phyloP scores from a whole-genome alignment of 176 grass and related monocot species.

The Rhynchospora breviuscula region DNA sequence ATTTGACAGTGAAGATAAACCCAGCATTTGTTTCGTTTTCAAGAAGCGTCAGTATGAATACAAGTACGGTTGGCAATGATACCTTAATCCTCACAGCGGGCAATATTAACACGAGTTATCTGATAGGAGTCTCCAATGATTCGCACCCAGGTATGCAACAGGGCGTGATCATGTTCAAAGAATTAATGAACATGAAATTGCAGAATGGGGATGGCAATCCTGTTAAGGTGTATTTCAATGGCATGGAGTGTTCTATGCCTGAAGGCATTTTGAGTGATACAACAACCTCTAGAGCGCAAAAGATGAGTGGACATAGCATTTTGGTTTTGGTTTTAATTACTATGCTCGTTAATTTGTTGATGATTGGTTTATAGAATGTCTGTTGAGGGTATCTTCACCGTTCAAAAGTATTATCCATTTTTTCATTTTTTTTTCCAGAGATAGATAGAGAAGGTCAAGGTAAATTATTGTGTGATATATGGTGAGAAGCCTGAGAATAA shows the following conservation, averaged over 20 bases:
- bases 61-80: conserved; percentile 30
- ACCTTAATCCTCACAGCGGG: conserved; percentile 53
- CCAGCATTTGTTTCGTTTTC: conserved; percentile 39
- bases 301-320: background rate
- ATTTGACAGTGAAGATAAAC: conserved; percentile 43
- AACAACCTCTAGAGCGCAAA: background rate
- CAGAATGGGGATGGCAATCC: conserved; percentile 55
- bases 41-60: conserved; percentile 50
- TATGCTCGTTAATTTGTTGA: background rate
- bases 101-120: conserved; percentile 26
- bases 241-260: conserved; percentile 73
- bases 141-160: conserved; percentile 59
- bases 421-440: background rate
- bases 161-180: conserved; percentile 56
- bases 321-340: background rate
- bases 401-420: background rate
- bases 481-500: background rate
- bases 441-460: background rate
- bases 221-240: conserved; percentile 68
- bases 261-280: conserved; percentile 35
- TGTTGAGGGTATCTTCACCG: background rate
- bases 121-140: conserved; percentile 43
- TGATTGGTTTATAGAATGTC: conserved; percentile 6
- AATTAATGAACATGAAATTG: conserved; percentile 34
- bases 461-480: background rate